Conservation (phyloP, 1,139 yeast genomes). For the Magnusiomyces sp. region DNA sequence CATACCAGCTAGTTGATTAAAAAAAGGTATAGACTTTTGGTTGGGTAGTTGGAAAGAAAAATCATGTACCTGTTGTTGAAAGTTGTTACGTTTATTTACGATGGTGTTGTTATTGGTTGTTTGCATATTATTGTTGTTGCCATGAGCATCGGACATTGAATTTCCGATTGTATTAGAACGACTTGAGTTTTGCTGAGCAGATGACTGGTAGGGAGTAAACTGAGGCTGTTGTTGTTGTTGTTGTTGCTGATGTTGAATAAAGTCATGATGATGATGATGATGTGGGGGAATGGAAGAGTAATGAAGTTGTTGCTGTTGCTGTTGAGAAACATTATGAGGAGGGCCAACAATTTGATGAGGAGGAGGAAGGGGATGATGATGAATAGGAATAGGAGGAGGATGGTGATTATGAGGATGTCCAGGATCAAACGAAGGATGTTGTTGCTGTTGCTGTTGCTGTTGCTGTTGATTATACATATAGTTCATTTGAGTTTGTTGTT, state of each 20-base stretch:
- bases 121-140: background rate
- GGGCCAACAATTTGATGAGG: background rate
- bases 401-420: background rate
- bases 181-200: too few relatives aligned
- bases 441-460: background rate
- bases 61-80: background rate
- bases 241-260: background rate
- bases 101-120: background rate
- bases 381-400: background rate
- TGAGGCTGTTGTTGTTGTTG: background rate
- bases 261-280: background rate
- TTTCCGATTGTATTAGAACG: too few relatives aligned
- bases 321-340: background rate
- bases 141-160: background rate
- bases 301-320: background rate
- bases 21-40: background rate
- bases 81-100: background rate
- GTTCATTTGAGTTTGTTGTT: background rate
- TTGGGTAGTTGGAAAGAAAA: background rate
- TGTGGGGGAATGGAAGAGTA: background rate
- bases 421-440: background rate
- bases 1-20: background rate
- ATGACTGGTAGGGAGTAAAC: too few relatives aligned
- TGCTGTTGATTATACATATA: background rate
- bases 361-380: background rate